Evolutionary conservation across 352 stramenopile species (phyloP).

Genomic region (Pythium brassicae): DNA sequence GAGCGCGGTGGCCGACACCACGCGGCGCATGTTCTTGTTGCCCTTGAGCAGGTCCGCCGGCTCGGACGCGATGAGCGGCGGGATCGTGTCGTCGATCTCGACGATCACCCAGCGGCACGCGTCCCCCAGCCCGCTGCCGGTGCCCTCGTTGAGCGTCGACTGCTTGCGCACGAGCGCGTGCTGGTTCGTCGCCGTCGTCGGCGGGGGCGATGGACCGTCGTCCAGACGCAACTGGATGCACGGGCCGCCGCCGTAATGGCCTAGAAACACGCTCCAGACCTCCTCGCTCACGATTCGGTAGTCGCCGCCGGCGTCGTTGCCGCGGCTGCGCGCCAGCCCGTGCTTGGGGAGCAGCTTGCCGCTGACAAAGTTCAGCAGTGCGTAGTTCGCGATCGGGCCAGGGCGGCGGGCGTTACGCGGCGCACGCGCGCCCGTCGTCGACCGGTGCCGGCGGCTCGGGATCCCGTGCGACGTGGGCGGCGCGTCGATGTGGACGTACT

Average conservation of each 20-base stretch:
- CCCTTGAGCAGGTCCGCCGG: constrained; percentile 4
- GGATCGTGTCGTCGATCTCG: constrained; percentile 41
- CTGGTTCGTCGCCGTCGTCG: background rate
- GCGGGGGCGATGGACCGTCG: background rate
- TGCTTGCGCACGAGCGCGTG: constrained; percentile 5
- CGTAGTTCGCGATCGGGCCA: constrained; percentile 60
- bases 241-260: constrained; percentile 57
- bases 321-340: constrained; percentile 35
- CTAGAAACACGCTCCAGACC: constrained; percentile 57
- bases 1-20: constrained; percentile 4
- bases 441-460: background rate
- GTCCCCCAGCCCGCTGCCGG: background rate
- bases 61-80: constrained; percentile 8
- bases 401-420: constrained; percentile 27
- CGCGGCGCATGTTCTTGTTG: constrained; percentile 14
- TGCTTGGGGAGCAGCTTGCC: constrained; percentile 47
- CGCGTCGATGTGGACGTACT: constrained; percentile 53
- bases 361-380: constrained; percentile 61
- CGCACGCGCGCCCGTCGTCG: constrained; percentile 8
- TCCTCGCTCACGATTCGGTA: constrained; percentile 67
- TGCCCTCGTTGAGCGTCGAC: constrained; percentile 1
- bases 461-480: constrained; percentile 12
- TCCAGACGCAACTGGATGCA: constrained; percentile 40
- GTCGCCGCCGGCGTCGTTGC: constrained; percentile 30
- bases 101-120: constrained; percentile 41